phyloP scores from a whole-genome alignment of 2,329 filamentous ascomycete genomes.

The Chaetomiaceae sp. region DNA sequence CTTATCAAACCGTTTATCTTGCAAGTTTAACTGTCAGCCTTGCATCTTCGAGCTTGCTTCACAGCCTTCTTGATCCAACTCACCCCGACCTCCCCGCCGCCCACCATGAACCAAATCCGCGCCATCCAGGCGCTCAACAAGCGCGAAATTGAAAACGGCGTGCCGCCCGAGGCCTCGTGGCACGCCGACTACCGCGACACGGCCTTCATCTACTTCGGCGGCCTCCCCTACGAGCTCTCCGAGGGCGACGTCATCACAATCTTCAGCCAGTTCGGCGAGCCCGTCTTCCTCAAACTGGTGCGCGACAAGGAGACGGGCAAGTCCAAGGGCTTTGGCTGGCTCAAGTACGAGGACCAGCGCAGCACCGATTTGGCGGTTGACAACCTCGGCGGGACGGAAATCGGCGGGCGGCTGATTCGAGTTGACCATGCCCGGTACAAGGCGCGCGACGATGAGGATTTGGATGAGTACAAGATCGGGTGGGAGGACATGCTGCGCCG shows the following conservation, averaged over 20 bases:
- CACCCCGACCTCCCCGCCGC: background rate
- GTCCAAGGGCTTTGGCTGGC: conserved; percentile 88
- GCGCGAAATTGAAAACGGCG: conserved; percentile 83
- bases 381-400: conserved; percentile 82
- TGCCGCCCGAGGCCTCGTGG: conserved; percentile 88
- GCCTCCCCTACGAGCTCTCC: conserved; percentile 83
- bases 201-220: conserved; percentile 93
- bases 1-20: too few species aligned
- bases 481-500: conserved; percentile 56
- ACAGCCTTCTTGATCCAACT: background rate
- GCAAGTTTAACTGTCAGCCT: too few species aligned
- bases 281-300: conserved; percentile 84
- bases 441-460: conserved; percentile 71
- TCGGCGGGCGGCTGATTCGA: conserved; percentile 73
- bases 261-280: conserved; percentile 95
- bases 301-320: conserved; percentile 97
- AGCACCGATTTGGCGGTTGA: conserved; percentile 95
- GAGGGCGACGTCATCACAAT: conserved; percentile 96
- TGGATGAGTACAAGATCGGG: conserved; percentile 54
- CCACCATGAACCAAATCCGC: conserved; percentile 83
- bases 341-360: conserved; percentile 97
- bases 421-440: conserved; percentile 96
- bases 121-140: conserved; percentile 91
- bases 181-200: conserved; percentile 95
- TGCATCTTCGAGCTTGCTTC: background rate